Base-by-base conservation (phyloP, 768 basidiomycete species). In the Collybia sp. region DNA sequence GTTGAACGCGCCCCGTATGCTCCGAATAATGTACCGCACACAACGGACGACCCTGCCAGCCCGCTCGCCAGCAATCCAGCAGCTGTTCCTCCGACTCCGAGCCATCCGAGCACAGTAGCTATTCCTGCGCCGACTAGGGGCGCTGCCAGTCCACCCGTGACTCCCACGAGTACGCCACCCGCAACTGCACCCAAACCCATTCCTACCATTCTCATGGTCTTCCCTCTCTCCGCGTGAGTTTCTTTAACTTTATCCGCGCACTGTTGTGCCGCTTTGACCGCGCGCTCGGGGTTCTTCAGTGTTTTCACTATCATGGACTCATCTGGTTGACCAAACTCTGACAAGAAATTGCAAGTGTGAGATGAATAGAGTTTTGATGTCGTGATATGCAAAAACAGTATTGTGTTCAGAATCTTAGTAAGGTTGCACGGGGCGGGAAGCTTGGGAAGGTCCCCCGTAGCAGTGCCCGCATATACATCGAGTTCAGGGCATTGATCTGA, bases 61-160 rank as follows among this genome's bases (percentile, higher is more conserved):
- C 76, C 79, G 41, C 65, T 76, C 2, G 75, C 75, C 11, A 80
- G 60, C 44, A 79, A 54, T 4, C 78, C 77, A 8, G 69, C 65
- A 8, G 73, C 65, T 2, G 77, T 77, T 1, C 79, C 79, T 20
- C 79, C 78, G 9, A 81, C 56, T 0, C 79, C 79, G 1, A 80
- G 55, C 60, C 69, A 71, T 1, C 76, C 74, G 8, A 81, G 60
- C 5, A 79, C 53, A 13, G 71, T 70, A 2, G 69, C 62, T 13
- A 78, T 67, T 2, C 71, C 76, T 12, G 77, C 77, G n/a, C 78
- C 78, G 5, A 82, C 73, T 0, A 81, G 52, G 12, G 79, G 79
- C 9, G 79, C 79, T 2, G 77, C 79, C 9, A 80, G 66, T 12
- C 80, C 79, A 39, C 79, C 80, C n/a, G 78, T 79, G 17, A 80